These are phyloP conservation scores for Eucalyptus erythrocorys DNA, from an alignment of 345 rosid species.

Conservation along the genomic window DNA sequence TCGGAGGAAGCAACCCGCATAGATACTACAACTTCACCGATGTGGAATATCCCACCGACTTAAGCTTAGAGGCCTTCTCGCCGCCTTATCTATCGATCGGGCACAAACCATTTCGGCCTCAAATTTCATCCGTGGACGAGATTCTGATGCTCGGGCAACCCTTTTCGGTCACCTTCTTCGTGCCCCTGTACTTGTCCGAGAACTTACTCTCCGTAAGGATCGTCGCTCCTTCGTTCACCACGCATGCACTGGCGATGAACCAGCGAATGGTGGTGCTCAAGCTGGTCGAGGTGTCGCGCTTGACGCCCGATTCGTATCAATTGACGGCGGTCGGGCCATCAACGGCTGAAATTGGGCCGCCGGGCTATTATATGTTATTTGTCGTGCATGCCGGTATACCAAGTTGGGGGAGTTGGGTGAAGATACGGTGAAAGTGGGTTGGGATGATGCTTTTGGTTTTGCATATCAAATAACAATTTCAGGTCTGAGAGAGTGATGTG, in stretches of 20 bases:
- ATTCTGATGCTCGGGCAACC: constrained; percentile 11
- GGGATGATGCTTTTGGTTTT: background rate
- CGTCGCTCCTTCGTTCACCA: constrained; percentile 61
- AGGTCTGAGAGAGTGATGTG: background rate
- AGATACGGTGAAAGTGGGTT: constrained; percentile 14
- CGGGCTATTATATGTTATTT: constrained; percentile 69
- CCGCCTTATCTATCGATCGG: constrained; percentile 51
- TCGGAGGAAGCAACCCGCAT: constrained; percentile 84
- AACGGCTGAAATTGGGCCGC: constrained; percentile 43
- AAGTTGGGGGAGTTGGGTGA: constrained; percentile 66
- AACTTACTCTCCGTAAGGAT: constrained; percentile 34
- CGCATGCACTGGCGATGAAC: constrained; percentile 71
- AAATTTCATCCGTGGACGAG: constrained; percentile 6
- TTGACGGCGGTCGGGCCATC: constrained; percentile 35
- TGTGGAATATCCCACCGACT: constrained; percentile 60
- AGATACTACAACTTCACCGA: constrained; percentile 42
- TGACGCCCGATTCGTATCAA: background rate
- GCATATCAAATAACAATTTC: background rate
- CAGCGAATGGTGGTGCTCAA: constrained; percentile 71
- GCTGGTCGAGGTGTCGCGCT: background rate
- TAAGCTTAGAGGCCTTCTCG: constrained; percentile 62
- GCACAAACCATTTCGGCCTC: constrained; percentile 23
- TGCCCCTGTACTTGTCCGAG: constrained; percentile 5
- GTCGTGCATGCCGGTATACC: constrained; percentile 60
- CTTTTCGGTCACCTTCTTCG: constrained; percentile 16